Evolutionary conservation across 2,329 filamentous ascomycete species (phyloP), one percentile per base, ranked within the genome.

Genomic region (Knoxdaviesia proteae): DNA sequence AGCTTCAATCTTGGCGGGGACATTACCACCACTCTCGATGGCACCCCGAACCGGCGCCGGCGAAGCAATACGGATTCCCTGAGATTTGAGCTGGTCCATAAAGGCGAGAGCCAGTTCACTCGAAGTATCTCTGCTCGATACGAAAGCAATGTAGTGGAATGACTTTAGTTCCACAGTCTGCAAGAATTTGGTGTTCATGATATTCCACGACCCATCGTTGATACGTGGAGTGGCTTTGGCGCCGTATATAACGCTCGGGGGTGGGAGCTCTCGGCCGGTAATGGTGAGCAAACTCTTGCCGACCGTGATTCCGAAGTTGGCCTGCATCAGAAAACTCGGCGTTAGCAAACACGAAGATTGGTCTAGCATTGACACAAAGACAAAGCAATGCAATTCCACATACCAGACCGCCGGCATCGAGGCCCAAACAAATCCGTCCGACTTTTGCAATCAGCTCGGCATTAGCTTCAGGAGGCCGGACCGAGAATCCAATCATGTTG

Each of bases 401-500:
- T 42, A 47, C 44, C n/a, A 68, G 61, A 0, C 58, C 47, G 36
- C 63, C 64, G 2, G 59, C 55, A 38, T 73, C 67, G 2, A 84
- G 62, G 2, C 69, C 68, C 29, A 88, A 62, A 5, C 73, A 60
- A 11, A 60, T 47, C 30, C 74, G 66, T 3, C 72, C 79, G 6
- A 67, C 64, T 0, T 55, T 65, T 2, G 68, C 64, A 50, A 90
- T 79, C 0, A 77, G 80, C 1, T 64, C 53, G 0, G 77, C 80
- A 48, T 88, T 92, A 5, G 67, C 60, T 1, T 65, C 65, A 0
- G 83, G 82, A 0, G 60, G 60, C 4, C 79, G 69, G 44, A 79
- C 82, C 1, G 84, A 79, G 53, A 84, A 83, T 0, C 60, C 59
- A 39, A 88, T 74, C 82, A 90, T 87, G 1, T 60, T 52, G 0